A percentile compares a stretch with the other conserved stretches of the same genome.
Conservation (phyloP, 257 asterid genomes). For the Scutellaria galericulata region DNA sequence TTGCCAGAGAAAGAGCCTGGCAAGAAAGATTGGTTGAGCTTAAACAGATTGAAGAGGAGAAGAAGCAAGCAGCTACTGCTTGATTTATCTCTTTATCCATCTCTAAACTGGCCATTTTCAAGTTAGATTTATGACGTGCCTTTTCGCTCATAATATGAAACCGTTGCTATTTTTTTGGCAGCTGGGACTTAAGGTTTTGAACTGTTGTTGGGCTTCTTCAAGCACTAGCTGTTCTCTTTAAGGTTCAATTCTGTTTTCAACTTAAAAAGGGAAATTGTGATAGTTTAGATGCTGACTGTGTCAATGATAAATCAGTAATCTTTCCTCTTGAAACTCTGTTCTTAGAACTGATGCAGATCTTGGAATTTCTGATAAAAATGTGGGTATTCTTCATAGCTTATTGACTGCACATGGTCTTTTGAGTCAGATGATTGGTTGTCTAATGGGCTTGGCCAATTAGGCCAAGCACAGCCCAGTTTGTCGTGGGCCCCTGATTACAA, state of each 20-base stretch:
- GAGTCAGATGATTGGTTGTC: neutral
- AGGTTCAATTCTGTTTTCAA: neutral
- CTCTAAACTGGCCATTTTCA: neutral
- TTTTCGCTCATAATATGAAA: slow-evolving; percentile 12
- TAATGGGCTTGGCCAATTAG: too few relatives aligned
- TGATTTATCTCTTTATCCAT: slow-evolving; percentile 34
- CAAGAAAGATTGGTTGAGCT: slow-evolving; percentile 74
- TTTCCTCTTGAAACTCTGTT: neutral
- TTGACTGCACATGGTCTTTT: neutral
- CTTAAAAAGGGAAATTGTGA: neutral
- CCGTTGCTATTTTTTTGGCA: neutral
- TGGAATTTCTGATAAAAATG: neutral
- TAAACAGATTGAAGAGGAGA: slow-evolving; percentile 78
- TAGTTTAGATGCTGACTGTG: neutral
- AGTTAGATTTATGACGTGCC: slow-evolving; percentile 2
- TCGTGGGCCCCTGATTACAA: too few relatives aligned
- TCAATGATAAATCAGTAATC: neutral
- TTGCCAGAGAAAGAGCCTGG: slow-evolving; percentile 98
- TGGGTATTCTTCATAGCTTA: neutral
- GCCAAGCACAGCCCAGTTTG: too few relatives aligned
- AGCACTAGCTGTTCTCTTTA: neutral
- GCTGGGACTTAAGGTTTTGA: slow-evolving; percentile 23
- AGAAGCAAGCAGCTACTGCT: slow-evolving; percentile 57
- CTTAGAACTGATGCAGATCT: neutral
- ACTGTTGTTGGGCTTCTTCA: neutral